Base-by-base conservation (phyloP, 257 asterid genomes). In the Datura wrightii region DNA sequence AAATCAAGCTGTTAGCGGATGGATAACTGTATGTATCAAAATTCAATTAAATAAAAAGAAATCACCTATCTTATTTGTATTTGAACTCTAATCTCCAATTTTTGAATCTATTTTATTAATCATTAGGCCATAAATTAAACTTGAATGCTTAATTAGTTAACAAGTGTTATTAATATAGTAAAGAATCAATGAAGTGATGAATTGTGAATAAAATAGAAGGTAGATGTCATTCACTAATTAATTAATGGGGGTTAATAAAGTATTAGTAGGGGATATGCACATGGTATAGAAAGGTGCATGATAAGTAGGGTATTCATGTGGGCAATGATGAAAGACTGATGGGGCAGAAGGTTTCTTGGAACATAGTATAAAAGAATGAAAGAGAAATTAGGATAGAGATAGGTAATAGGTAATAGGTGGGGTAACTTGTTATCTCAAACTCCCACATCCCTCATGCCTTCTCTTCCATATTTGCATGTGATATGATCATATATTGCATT, bases 261-360 rank as follows among this genome's bases (percentile, higher is more conserved):
- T 50, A 50, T 65, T 60, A 81, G 78, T 16, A 5, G 3, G 24
- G 18, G 36, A 18, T 50, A 14, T 13, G 82, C 84, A 81, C 84
- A 81, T 81, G 84, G 76, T 60, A 70, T 42, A 65, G 59, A 58
- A 24, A 60, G 76, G 59, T 42, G 42, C 42, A 39, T 39, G 84
- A 65, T 76, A 31, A 76, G 62, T 76, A 63, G 84, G 84, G 84
- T 18, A 81, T 60, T 48, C 84, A 81, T 81, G 84, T 81, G 84
- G 56, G 56, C 76, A 81, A 81, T 81, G 42, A 81, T 81, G 84
- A 5, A 58, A 11, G 59, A 50, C 46, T 19, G n/a, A 60, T 81
- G 84, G 84, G 84, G 84, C 46, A 59, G 84, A 60, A 44, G 82
- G 70, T 81, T 81, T 59, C 84, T 81, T 81, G 72, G 76, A 81